Conservation (phyloP, 1,284 basidiomycete genomes). For the Cryptococcus sp. region DNA sequence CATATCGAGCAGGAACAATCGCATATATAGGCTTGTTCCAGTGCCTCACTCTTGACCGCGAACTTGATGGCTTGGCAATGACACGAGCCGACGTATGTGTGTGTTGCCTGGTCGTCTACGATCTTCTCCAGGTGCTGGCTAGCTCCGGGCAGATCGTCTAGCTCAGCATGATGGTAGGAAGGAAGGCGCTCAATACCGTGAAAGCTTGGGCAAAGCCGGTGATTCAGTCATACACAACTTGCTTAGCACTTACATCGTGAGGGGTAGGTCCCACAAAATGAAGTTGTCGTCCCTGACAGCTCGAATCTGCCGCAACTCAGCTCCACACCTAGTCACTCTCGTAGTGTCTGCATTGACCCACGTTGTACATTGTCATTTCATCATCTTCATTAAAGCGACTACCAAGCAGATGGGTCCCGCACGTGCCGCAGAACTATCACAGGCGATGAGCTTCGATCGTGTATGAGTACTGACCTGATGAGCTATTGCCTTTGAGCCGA, state of each 20-base stretch:
- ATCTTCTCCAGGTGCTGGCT: slow-evolving; percentile 7
- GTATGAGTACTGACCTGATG: slow-evolving; percentile 16
- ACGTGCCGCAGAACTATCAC: slow-evolving; percentile 20
- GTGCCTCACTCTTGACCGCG: slow-evolving; percentile 14
- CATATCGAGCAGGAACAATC: slow-evolving; percentile 30
- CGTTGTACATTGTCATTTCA: slow-evolving; percentile 18
- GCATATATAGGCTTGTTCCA: slow-evolving; percentile 9
- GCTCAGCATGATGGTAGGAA: slow-evolving; percentile 9
- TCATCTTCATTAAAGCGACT: slow-evolving; percentile 5
- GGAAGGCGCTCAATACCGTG: slow-evolving; percentile 16
- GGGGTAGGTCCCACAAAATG: slow-evolving; percentile 18
- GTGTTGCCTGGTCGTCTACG: slow-evolving; percentile 4
- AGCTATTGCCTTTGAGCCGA: slow-evolving; percentile 15
- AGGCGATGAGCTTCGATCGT: background rate
- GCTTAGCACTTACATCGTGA: slow-evolving; percentile 12
- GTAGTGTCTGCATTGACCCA: background rate
- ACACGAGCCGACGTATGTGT: slow-evolving; percentile 21
- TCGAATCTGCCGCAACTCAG: slow-evolving; percentile 14
- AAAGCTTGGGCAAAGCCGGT: slow-evolving; percentile 8
- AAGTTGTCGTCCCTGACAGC: slow-evolving; percentile 20
- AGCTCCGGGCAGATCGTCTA: slow-evolving; percentile 17
- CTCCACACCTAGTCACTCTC: background rate
- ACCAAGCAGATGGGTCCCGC: slow-evolving; percentile 18
- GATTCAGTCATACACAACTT: background rate
- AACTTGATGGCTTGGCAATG: slow-evolving; percentile 28